These are phyloP conservation scores for Ophiocordyceps camponoti-saundersi DNA, from an alignment of 2,329 filamentous ascomycete species.

Conservation along the genomic window DNA sequence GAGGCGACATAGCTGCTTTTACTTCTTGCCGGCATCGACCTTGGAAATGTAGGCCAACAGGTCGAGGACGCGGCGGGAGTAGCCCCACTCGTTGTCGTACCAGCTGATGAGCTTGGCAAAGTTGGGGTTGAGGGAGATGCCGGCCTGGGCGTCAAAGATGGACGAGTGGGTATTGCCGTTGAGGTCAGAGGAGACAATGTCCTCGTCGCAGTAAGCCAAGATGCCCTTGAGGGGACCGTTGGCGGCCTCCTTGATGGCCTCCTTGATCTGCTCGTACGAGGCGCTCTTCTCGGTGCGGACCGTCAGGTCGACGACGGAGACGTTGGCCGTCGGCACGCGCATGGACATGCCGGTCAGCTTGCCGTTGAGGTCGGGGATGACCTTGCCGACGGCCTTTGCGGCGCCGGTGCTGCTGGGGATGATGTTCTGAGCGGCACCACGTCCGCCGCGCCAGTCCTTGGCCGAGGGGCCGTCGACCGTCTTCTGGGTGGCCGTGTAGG, in stretches of 20 bases:
- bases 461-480: slow-evolving; percentile 92
- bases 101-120: slow-evolving; percentile 97
- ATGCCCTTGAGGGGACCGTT: slow-evolving; percentile 78
- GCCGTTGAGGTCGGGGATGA: slow-evolving; percentile 94
- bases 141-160: slow-evolving; percentile 98
- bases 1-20: slow-evolving; percentile 2
- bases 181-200: slow-evolving; percentile 84
- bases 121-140: slow-evolving; percentile 96
- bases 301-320: slow-evolving; percentile 97
- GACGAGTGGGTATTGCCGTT: slow-evolving; percentile 87
- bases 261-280: slow-evolving; percentile 84
- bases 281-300: slow-evolving; percentile 84
- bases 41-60: slow-evolving; percentile 65
- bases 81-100: slow-evolving; percentile 99
- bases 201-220: slow-evolving; percentile 91
- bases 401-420: slow-evolving; percentile 98
- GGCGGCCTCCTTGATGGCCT: slow-evolving; percentile 71
- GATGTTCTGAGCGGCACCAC: slow-evolving; percentile 98
- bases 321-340: slow-evolving; percentile 97
- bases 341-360: slow-evolving; percentile 99
- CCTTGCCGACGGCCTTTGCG: slow-evolving; percentile 99
- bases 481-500: slow-evolving; percentile 99
- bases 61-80: slow-evolving; percentile 89
- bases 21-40: slow-evolving; percentile 45
- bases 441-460: slow-evolving; percentile 99